A percentile compares a stretch with the other conserved stretches of the same genome.
Conservation (phyloP, 441 rosid species). For the Adansonia rubrostipa region DNA sequence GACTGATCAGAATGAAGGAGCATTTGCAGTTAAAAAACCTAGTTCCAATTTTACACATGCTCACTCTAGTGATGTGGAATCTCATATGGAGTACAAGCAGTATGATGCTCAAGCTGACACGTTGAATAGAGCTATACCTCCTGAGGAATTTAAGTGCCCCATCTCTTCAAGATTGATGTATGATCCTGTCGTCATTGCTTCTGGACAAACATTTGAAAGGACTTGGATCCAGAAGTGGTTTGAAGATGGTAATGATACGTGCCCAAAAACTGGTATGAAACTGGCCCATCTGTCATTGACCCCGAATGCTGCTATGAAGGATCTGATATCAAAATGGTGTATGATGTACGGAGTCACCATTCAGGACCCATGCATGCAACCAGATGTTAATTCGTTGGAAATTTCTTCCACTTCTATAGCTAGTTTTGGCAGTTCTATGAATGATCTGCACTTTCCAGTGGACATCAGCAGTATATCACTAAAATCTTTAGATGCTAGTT, state of each 20-base stretch:
- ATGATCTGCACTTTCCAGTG: slow-evolving; percentile 54
- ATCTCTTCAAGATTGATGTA: slow-evolving; percentile 74
- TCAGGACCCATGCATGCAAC: slow-evolving; percentile 49
- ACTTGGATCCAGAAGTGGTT: slow-evolving; percentile 86
- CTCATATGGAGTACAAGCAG: slow-evolving; percentile 23
- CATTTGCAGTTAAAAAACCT: slow-evolving; percentile 15
- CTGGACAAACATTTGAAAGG: slow-evolving; percentile 88
- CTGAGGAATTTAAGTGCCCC: slow-evolving; percentile 69
- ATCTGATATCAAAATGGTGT: slow-evolving; percentile 74
- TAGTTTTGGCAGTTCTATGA: slow-evolving; percentile 64
- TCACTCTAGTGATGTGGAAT: slow-evolving; percentile 38
- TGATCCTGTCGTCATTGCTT: slow-evolving; percentile 81
- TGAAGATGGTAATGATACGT: slow-evolving; percentile 67
- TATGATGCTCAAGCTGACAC: slow-evolving; percentile 33
- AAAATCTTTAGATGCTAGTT: slow-evolving; percentile 57
- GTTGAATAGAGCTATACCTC: slow-evolving; percentile 41
- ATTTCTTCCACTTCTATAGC: slow-evolving; percentile 61
- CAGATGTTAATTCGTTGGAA: slow-evolving; percentile 40
- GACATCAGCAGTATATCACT: slow-evolving; percentile 67
- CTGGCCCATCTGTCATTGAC: slow-evolving; percentile 48
- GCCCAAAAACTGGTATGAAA: slow-evolving; percentile 64
- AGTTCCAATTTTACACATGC: slow-evolving; percentile 29
- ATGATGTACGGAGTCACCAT: slow-evolving; percentile 48
- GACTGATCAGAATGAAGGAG: slow-evolving; percentile 34
- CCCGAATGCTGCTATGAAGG: slow-evolving; percentile 60